A percentile compares a stretch with the other conserved stretches of the same genome.
Conservation (phyloP, 2,329 filamentous ascomycete species). For the Botrytis squamosa region DNA sequence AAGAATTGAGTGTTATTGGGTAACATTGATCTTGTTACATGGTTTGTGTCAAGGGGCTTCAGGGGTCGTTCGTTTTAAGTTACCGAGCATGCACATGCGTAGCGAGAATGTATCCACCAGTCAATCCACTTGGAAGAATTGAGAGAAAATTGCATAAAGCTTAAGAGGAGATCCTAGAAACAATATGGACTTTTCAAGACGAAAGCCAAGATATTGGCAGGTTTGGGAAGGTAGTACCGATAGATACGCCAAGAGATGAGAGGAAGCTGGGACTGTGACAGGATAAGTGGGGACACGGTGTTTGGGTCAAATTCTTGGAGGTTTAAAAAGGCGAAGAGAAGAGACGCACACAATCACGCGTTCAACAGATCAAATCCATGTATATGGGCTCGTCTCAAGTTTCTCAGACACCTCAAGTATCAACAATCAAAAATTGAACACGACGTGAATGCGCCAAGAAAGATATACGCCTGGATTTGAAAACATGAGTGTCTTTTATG, state of each 20-base stretch:
- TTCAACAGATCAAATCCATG: not conserved
- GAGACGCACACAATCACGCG: not conserved
- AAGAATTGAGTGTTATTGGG: not conserved
- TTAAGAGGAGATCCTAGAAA: not conserved
- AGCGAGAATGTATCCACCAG: conserved; percentile 4
- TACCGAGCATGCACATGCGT: conserved; percentile 2
- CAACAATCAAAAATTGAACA: not conserved
- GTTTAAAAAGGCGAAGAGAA: not conserved
- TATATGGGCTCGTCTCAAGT: conserved; percentile 10
- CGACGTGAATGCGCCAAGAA: not conserved
- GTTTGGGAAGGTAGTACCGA: conserved; percentile 11
- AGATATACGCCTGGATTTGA: not conserved
- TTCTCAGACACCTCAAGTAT: conserved; percentile 16
- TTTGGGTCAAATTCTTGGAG: conserved; percentile 10
- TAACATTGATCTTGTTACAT: conserved; percentile 6
- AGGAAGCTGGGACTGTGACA: conserved; percentile 8
- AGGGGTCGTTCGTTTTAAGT: conserved; percentile 20
- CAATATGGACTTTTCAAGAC: not conserved
- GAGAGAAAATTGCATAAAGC: not conserved
- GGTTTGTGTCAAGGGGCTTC: conserved; percentile 17
- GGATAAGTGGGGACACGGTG: conserved; percentile 14
- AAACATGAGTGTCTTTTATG: not conserved
- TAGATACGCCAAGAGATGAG: not conserved
- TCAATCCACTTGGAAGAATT: not conserved
- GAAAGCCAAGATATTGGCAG: not conserved